These are phyloP conservation scores for Cytospora chrysosperma DNA, from an alignment of 2,329 filamentous ascomycete genomes.

Conservation along the genomic window DNA sequence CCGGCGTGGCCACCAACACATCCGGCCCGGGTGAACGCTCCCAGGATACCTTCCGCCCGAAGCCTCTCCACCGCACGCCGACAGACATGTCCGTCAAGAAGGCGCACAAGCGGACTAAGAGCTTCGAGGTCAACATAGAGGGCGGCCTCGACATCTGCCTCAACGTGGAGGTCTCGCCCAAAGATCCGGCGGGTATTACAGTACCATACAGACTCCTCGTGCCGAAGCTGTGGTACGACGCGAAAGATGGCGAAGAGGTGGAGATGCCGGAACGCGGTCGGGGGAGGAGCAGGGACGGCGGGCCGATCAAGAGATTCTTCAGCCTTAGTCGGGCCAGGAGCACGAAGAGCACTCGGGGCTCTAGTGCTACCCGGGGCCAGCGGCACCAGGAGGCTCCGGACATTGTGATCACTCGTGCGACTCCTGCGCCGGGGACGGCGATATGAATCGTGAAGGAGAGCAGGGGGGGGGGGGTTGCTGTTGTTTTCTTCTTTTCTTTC, in stretches of 20 bases:
- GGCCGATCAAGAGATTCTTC: constrained; percentile 21
- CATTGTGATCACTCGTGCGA: neutral
- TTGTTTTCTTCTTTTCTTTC: neutral
- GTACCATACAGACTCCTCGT: constrained; percentile 84
- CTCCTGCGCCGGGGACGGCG: constrained; percentile 20
- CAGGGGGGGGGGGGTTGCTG: no score
- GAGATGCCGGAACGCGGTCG: constrained; percentile 19
- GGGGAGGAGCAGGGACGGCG: neutral
- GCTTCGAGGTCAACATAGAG: constrained; percentile 69
- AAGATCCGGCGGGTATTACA: constrained; percentile 85
- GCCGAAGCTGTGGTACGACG: constrained; percentile 69
- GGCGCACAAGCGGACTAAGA: constrained; percentile 48
- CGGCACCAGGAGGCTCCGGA: constrained; percentile 1
- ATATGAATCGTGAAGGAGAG: constrained; percentile 1
- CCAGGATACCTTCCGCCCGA: constrained; percentile 26
- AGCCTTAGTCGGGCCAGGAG: constrained; percentile 19
- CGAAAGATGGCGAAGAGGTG: constrained; percentile 27
- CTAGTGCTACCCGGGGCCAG: neutral
- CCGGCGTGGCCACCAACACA: constrained; percentile 8
- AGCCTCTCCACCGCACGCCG: constrained; percentile 65
- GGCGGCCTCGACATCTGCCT: constrained; percentile 83
- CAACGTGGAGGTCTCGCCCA: constrained; percentile 84
- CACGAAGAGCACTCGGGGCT: constrained; percentile 18
- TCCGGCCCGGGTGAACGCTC: constrained; percentile 22
- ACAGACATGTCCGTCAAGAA: constrained; percentile 67